Evolutionary conservation across 352 stramenopile species (phyloP).

Genomic region (Globisporangium sylvaticum): DNA sequence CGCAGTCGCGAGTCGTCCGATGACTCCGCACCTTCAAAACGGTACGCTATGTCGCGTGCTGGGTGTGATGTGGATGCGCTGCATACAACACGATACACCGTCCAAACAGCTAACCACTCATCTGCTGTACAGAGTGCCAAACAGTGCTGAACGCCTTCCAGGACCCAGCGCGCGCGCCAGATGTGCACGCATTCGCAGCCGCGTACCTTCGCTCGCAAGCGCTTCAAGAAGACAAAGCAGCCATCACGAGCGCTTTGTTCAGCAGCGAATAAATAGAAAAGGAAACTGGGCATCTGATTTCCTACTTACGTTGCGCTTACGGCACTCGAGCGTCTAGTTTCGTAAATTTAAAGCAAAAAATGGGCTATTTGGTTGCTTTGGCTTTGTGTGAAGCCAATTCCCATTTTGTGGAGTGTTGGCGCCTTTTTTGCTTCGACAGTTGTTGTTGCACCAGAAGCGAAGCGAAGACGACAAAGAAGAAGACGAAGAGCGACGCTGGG

Average conservation of each 20-base stretch:
- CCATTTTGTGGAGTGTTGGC: background rate
- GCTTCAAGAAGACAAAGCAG: conserved; percentile 6
- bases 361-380: background rate
- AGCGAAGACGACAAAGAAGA: background rate
- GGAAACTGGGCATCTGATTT: background rate
- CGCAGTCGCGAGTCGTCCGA: background rate
- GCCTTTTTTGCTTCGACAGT: background rate
- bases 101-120: background rate
- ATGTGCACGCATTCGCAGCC: background rate
- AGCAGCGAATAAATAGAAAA: background rate
- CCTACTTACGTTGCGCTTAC: conserved; percentile 1
- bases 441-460: background rate
- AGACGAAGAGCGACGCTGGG: background rate
- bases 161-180: background rate
- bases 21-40: conserved; percentile 4
- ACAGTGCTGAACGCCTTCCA: background rate
- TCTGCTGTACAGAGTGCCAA: background rate
- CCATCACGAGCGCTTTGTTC: conserved; percentile 8
- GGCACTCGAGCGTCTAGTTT: background rate
- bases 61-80: background rate
- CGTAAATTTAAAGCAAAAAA: background rate
- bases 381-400: background rate
- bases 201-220: conserved; percentile 8
- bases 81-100: background rate
- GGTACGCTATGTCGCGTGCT: conserved; percentile 1